A percentile compares a stretch with the other conserved stretches of the same genome.
These are phyloP conservation scores for Boechera stricta DNA, from an alignment of 345 rosid species.

Conservation along the genomic window DNA sequence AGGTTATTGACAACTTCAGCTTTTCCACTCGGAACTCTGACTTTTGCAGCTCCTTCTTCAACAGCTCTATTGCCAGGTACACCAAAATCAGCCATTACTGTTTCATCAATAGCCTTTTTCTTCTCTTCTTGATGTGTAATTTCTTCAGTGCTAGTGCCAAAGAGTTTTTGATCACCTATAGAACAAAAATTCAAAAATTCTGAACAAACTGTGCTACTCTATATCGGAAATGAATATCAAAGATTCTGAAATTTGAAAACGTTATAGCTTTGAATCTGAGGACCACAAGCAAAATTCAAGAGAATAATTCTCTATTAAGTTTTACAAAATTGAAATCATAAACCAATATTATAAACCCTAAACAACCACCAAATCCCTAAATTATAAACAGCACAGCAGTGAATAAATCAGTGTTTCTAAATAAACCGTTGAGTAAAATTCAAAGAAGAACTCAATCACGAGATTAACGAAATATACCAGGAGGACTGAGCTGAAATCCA, in stretches of 20 bases:
- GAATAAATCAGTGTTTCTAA: not conserved
- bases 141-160: constrained; percentile 40
- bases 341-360: not conserved
- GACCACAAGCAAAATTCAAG: constrained; percentile 18
- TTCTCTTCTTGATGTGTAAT: constrained; percentile 32
- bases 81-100: constrained; percentile 37
- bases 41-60: constrained; percentile 49
- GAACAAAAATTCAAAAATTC: not conserved
- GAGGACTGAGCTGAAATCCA: constrained; percentile 65
- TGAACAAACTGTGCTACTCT: not conserved
- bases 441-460: not conserved
- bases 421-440: not conserved
- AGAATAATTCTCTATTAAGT: not conserved
- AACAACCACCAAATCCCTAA: not conserved
- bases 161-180: constrained; percentile 49
- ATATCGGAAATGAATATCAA: not conserved
- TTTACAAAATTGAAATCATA: too few relatives aligned
- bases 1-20: constrained; percentile 55
- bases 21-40: constrained; percentile 40
- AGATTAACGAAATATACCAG: constrained; percentile 45
- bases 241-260: not conserved
- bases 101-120: constrained; percentile 12
- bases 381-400: not conserved
- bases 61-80: constrained; percentile 34
- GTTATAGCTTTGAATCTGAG: constrained; percentile 6